Percentiles rank a stretch among this genome's conserved stretches.
These are phyloP conservation scores for Echinosophora koreensis DNA, from an alignment of 306 rosid species.

Conservation along the genomic window DNA sequence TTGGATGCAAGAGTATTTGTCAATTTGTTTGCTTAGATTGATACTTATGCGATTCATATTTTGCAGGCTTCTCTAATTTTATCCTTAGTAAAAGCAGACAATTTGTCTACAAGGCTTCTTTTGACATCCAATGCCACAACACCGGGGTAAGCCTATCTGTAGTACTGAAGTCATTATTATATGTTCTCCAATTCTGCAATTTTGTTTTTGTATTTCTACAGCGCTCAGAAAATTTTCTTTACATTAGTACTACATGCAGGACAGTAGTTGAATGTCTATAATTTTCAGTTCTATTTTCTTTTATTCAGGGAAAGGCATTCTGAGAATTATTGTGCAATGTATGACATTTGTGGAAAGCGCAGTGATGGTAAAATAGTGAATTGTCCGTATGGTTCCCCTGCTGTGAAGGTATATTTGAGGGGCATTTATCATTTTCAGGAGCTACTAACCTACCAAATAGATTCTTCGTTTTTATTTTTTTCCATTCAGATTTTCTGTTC, in stretches of 20 bases:
- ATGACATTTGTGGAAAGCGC: slow-evolving; percentile 85
- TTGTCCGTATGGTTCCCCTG: slow-evolving; percentile 78
- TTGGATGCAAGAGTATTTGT: slow-evolving; percentile 2
- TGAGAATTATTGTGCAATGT: slow-evolving; percentile 84
- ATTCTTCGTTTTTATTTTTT: not conserved
- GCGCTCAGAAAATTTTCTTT: not conserved
- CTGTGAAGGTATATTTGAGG: slow-evolving; percentile 75
- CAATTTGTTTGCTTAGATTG: slow-evolving; percentile 10
- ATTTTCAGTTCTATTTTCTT: slow-evolving; percentile 13
- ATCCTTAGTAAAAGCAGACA: slow-evolving; percentile 55
- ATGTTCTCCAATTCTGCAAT: slow-evolving; percentile 18
- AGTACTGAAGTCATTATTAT: no score
- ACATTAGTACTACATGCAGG: not conserved
- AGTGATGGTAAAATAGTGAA: slow-evolving; percentile 84
- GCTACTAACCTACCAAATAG: not conserved
- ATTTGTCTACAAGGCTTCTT: slow-evolving; percentile 56
- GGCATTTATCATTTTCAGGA: slow-evolving; percentile 18
- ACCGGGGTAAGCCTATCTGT: slow-evolving; percentile 44
- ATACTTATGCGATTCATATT: slow-evolving; percentile 33
- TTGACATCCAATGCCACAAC: slow-evolving; percentile 56
- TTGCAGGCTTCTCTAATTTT: slow-evolving; percentile 66
- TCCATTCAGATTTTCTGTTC: slow-evolving; percentile 6
- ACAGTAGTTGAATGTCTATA: slow-evolving; percentile 4
- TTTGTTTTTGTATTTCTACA: slow-evolving; percentile 8
- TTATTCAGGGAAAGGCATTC: slow-evolving; percentile 71